These are phyloP conservation scores for Solanum neorickii DNA, from an alignment of 257 asterid species.

Conservation along the genomic window DNA sequence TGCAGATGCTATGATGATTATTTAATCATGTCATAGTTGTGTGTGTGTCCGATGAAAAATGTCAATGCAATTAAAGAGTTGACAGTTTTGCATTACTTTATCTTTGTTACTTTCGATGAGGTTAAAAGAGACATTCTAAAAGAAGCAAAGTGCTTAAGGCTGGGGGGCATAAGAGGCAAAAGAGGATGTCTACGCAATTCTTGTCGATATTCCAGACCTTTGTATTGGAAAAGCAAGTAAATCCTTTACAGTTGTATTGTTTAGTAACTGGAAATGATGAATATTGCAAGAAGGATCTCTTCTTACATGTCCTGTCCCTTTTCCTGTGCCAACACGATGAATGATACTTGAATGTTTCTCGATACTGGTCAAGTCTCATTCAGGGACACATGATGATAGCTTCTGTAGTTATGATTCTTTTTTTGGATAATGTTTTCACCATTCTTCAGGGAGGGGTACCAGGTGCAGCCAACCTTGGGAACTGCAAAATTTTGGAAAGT, in stretches of 20 bases:
- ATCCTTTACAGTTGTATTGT: background rate
- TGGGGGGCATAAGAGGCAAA: background rate
- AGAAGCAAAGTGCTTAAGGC: background rate
- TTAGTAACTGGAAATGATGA: background rate
- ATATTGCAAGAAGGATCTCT: background rate
- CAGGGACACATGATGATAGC: background rate
- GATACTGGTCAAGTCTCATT: background rate
- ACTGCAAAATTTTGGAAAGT: slow-evolving; percentile 64
- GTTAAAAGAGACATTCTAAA: background rate
- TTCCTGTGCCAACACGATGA: background rate
- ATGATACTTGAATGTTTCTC: background rate
- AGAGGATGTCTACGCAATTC: background rate
- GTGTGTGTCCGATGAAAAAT: background rate
- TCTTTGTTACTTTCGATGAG: background rate
- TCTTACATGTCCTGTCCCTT: background rate
- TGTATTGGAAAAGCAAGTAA: background rate
- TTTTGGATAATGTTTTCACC: background rate
- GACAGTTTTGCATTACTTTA: background rate
- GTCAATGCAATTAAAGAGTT: background rate
- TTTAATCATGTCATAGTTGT: background rate
- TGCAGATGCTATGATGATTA: background rate
- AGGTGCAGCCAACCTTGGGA: slow-evolving; percentile 70
- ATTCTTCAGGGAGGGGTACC: slow-evolving; percentile 76
- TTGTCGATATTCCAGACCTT: background rate
- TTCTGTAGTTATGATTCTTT: background rate